Percentiles rank a stretch among this genome's conserved stretches.
These are phyloP conservation scores for Ceratocystis colombiana DNA, from an alignment of 2,329 filamentous ascomycete species.

Conservation along the genomic window DNA sequence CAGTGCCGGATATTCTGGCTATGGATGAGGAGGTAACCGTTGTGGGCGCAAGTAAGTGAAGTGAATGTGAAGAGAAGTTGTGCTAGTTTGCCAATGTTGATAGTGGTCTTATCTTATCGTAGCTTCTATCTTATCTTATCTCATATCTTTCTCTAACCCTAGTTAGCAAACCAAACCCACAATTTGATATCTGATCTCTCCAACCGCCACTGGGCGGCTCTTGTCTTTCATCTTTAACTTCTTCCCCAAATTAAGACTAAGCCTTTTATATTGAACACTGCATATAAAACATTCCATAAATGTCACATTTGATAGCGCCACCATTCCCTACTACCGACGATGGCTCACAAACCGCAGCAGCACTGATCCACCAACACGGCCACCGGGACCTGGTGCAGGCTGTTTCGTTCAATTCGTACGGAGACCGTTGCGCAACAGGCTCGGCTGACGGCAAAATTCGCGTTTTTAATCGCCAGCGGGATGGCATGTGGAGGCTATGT, in stretches of 20 bases:
- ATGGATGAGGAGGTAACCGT: constrained; percentile 65
- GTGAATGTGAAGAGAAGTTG: neutral
- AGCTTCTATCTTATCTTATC: constrained; percentile 4
- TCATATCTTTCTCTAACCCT: constrained; percentile 8
- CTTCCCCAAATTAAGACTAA: neutral
- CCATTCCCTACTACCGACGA: constrained; percentile 30
- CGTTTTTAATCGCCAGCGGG: constrained; percentile 75
- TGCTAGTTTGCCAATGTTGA: neutral
- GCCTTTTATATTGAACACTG: neutral
- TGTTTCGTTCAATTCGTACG: constrained; percentile 84
- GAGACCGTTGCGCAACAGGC: constrained; percentile 80
- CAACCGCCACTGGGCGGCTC: neutral
- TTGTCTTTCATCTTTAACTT: neutral
- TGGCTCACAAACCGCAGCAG: constrained; percentile 44
- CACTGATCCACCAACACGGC: constrained; percentile 58
- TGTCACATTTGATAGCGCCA: constrained; percentile 26
- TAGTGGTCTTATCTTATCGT: neutral
- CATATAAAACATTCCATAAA: neutral
- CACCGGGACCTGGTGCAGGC: constrained; percentile 74
- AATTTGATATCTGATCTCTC: neutral
- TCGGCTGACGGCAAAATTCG: constrained; percentile 88
- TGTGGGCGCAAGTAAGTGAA: constrained; percentile 24
- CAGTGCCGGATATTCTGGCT: constrained; percentile 68
- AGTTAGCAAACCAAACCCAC: neutral
- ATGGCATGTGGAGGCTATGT: constrained; percentile 65